Evolutionary conservation across 352 stramenopile genomes (phyloP).

Genomic region (Pythium apleroticum): DNA sequence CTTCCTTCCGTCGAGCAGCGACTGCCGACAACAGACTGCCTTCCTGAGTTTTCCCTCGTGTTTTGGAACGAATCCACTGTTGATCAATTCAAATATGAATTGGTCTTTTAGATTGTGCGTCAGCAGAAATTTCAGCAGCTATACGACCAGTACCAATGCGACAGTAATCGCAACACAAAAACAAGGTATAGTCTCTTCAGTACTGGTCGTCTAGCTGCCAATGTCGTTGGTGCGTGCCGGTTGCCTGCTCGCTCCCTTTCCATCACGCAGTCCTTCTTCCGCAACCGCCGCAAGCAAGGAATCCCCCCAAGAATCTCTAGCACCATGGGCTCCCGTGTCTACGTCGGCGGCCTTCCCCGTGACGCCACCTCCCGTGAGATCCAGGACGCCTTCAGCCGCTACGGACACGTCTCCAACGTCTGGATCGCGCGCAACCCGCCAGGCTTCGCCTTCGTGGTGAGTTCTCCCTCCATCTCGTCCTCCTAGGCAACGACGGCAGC

Average conservation of each 20-base stretch:
- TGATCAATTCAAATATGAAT: conserved; percentile 28
- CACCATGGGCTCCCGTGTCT: conserved; percentile 80
- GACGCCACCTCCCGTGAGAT: conserved; percentile 81
- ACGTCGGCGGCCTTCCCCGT: conserved; percentile 79
- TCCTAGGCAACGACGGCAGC: conserved; percentile 21
- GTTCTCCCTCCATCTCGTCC: conserved; percentile 36
- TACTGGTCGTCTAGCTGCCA: not conserved
- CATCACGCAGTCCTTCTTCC: conserved; percentile 20
- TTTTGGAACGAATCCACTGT: conserved; percentile 25
- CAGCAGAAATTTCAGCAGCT: not conserved
- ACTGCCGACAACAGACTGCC: not conserved
- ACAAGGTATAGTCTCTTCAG: too few species aligned
- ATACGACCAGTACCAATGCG: conserved; percentile 16
- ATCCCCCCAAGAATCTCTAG: not conserved
- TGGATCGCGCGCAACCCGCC: conserved; percentile 87
- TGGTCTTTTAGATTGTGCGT: conserved; percentile 10
- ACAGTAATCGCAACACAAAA: too few species aligned
- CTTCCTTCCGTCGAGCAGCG: not conserved
- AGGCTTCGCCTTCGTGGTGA: conserved; percentile 89
- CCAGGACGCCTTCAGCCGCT: conserved; percentile 81
- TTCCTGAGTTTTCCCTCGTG: conserved; percentile 20
- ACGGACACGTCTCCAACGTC: conserved; percentile 85
- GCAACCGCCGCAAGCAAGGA: conserved; percentile 9
- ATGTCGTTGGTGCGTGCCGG: conserved; percentile 14
- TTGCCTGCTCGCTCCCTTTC: conserved; percentile 11